Evolutionary conservation across 148 eudicot genomes (phyloP).

Genomic region (Silene uniflora): DNA sequence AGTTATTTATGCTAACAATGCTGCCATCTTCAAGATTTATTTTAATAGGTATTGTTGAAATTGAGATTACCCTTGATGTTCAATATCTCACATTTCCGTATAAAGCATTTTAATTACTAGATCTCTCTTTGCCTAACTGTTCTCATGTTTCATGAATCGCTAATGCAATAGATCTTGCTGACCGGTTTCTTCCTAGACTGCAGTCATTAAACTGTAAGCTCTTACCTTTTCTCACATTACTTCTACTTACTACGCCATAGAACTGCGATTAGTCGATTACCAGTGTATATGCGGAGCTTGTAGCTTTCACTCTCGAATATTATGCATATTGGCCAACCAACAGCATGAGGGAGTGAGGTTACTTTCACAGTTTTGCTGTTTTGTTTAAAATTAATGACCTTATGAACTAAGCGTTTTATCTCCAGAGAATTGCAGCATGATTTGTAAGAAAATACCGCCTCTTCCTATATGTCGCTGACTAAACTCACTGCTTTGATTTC

Average conservation of each 20-base stretch:
- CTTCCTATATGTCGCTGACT: not conserved
- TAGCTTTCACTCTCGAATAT: too few species aligned
- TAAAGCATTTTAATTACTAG: not conserved
- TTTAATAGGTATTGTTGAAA: constrained; percentile 59
- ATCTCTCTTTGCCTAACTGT: constrained; percentile 1
- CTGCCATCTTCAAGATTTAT: constrained; percentile 73
- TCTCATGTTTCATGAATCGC: constrained; percentile 63
- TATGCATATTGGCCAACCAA: too few species aligned
- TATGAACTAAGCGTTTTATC: not conserved
- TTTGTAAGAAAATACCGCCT: not conserved
- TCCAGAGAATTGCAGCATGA: not conserved
- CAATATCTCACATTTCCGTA: too few species aligned
- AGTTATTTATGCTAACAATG: constrained; percentile 83
- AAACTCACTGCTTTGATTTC: constrained; percentile 24
- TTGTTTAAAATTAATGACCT: too few species aligned
- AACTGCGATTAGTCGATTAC: too few species aligned
- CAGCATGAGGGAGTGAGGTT: too few species aligned
- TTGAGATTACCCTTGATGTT: too few species aligned
- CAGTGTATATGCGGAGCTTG: too few species aligned
- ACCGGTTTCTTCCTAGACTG: constrained; percentile 81
- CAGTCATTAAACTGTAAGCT: constrained; percentile 83
- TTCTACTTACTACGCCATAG: too few species aligned
- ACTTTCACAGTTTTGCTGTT: too few species aligned
- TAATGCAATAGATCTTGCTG: constrained; percentile 84
- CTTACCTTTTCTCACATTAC: too few species aligned